Base-by-base conservation (phyloP, 2,329 filamentous ascomycete genomes). In the Alternaria arborescens region DNA sequence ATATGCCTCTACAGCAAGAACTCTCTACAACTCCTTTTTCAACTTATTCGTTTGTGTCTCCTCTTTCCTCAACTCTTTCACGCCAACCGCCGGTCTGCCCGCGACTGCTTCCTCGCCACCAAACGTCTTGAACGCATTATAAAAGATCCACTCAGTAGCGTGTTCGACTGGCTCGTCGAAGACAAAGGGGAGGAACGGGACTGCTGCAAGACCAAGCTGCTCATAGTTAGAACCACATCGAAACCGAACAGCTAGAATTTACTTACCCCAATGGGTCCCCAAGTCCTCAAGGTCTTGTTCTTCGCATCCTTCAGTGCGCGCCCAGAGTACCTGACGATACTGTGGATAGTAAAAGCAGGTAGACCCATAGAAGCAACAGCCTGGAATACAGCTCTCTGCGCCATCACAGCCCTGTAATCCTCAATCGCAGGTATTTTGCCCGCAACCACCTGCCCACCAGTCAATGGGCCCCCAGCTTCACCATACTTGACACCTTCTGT, bases 131-230 rank as follows among this genome's bases (percentile, higher is more conserved):
- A 97, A 95, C 0, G 86, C 91, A 70, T 89, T 91, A 72, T 97
- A 91, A 82, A 98, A 98, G 3, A 86, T 78, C 90, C 90, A 97
- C 74, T 98, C 94, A 0, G 97, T 92, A 0, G 91, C 93, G 64
- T 93, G 86, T 80, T 98, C 95, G 7, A 99, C 93, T 0, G 95
- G 94, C 77, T 97, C 86, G 73, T 99, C 94, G 70, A 97, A 97
- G 56, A 97, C 80, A 60, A 85, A 89, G 0, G 94, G 94, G 58
- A 97, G 79, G 77, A 94, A 91, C 0, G 94, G 94, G 8, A 97
- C 93, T 8, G 81, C 83, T 4, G 84, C 82, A 3, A 87, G 81
- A 71, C 88, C 88, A 55, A 90, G 82, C 86, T 88, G 67, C 60
- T 30, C 1, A 1, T 8, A 14, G 32, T 70, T 48, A 69, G 67